Evolutionary conservation across 2,329 filamentous ascomycete genomes (phyloP), one percentile per base, ranked within the genome.

Genomic region (Hypomyces rosellus): DNA sequence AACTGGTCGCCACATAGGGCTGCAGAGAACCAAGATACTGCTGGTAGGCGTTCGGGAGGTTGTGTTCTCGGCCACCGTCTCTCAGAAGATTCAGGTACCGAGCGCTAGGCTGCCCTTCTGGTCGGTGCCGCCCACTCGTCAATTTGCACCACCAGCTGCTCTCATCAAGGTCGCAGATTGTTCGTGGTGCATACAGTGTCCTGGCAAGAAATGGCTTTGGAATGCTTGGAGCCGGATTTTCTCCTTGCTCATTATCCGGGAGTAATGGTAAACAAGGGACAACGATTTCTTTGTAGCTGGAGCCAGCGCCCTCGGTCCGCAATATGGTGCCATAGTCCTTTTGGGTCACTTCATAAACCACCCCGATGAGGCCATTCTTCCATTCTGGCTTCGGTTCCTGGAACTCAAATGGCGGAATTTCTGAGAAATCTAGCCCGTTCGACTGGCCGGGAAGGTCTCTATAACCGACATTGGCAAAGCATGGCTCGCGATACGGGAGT

Each of bases 321-420:
- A 97, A 85, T 59, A 99, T 96, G 53, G 81, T 86, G 6, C 84
- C 78, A 65, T 88, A 99, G 70, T 99, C 93, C 40, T 78, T 68
- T 15, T 77, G 72, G 1, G 90, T 96, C 30, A 97, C 89, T 71
- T 97, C 91, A 71, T 99, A 99, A 4, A 97, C 93, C 14, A 96
- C 89, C 20, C 93, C 93, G 38, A 96, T 81, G 2, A 99, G 77
- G 4, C 89, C 88, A 61, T 90, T 91, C 55, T 82, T 73, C 90
- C 89, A 95, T 33, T 59, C 53, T 7, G 57, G 54, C 14, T 58
- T 55, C 1, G 57, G 50, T 16, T 55, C 50, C 25, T 46, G 60
- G 16, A 54, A 53, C 6, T 60, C 59, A 56, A 54, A 54, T 30
- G 55, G 60, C 34, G 60, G 65, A n/a, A 65, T 49, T 40, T 59